Percentiles rank a stretch among this genome's conserved stretches.
Conservation (phyloP, 176 grass and related monocot genomes). For the Thinopyrum elongatum region DNA sequence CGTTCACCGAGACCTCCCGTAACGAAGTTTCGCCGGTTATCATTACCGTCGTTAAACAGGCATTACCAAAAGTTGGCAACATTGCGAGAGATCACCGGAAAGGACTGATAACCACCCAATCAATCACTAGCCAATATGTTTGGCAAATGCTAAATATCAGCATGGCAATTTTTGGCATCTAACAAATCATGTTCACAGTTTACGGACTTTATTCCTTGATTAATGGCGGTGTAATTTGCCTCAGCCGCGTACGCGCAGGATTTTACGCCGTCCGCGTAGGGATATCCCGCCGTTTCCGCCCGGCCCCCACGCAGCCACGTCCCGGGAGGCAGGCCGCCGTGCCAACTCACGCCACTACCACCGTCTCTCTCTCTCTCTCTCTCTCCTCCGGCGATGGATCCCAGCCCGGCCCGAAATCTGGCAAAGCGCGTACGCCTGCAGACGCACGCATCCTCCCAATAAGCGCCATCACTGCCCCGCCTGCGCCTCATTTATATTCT, state of each 20-base stretch:
- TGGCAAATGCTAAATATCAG: too few species aligned
- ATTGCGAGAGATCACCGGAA: too few species aligned
- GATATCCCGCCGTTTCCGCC: not conserved
- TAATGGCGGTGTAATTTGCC: too few species aligned
- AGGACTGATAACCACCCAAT: too few species aligned
- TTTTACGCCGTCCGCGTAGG: not conserved
- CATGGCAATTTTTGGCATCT: too few species aligned
- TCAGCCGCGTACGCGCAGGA: not conserved
- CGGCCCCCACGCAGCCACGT: not conserved
- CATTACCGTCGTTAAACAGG: too few species aligned
- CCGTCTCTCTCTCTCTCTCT: not conserved
- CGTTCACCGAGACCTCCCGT: too few species aligned
- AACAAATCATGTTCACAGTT: too few species aligned
- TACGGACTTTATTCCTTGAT: too few species aligned
- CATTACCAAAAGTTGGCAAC: too few species aligned
- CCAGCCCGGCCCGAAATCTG: not conserved
- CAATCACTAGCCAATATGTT: too few species aligned
- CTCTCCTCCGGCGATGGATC: not conserved
- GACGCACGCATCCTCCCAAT: not conserved
- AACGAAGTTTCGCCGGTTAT: too few species aligned
- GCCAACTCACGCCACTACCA: not conserved
- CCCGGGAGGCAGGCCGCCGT: not conserved
- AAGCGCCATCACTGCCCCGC: not conserved
- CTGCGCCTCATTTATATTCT: constrained; percentile 30
- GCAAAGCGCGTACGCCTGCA: not conserved